Conservation (phyloP, 1,139 yeast species). For the Geotrichum carabidarum region DNA sequence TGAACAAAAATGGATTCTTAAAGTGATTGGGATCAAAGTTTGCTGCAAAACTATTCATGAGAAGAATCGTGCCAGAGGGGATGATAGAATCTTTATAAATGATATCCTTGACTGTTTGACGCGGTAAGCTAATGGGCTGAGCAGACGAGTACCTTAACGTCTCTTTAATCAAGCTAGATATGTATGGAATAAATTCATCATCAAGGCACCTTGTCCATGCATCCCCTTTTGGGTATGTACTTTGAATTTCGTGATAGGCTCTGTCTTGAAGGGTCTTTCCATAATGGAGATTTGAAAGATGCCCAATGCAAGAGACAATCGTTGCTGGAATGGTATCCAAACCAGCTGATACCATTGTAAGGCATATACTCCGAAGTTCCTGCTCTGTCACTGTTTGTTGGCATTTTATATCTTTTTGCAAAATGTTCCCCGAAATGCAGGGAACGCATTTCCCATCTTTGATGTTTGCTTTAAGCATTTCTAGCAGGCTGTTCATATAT, state of each 20-base stretch:
- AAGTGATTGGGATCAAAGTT: conserved; percentile 54
- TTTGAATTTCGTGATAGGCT: conserved; percentile 41
- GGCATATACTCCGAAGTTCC: conserved; percentile 59
- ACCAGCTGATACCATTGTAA: conserved; percentile 78
- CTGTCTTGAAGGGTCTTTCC: conserved; percentile 46
- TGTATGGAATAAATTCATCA: conserved; percentile 43
- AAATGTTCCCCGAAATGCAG: conserved; percentile 47
- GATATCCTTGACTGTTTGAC: conserved; percentile 52
- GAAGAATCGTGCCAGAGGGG: conserved; percentile 52
- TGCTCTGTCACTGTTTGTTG: conserved; percentile 32
- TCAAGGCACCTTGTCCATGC: conserved; percentile 50
- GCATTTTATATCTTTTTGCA: conserved; percentile 26
- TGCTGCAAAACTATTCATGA: conserved; percentile 68
- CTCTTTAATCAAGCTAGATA: conserved; percentile 58
- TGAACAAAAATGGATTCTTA: conserved; percentile 47
- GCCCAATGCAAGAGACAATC: conserved; percentile 57
- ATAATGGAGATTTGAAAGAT: conserved; percentile 46
- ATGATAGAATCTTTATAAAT: conserved; percentile 40
- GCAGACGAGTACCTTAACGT: conserved; percentile 60
- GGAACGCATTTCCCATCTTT: conserved; percentile 30
- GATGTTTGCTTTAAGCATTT: conserved; percentile 27
- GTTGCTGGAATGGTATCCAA: conserved; percentile 67
- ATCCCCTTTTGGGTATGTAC: conserved; percentile 30
- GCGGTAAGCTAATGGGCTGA: conserved; percentile 61
- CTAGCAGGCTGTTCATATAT: conserved; percentile 48